These are phyloP conservation scores for Dimocarpus longan DNA, from an alignment of 345 rosid species.

Conservation along the genomic window DNA sequence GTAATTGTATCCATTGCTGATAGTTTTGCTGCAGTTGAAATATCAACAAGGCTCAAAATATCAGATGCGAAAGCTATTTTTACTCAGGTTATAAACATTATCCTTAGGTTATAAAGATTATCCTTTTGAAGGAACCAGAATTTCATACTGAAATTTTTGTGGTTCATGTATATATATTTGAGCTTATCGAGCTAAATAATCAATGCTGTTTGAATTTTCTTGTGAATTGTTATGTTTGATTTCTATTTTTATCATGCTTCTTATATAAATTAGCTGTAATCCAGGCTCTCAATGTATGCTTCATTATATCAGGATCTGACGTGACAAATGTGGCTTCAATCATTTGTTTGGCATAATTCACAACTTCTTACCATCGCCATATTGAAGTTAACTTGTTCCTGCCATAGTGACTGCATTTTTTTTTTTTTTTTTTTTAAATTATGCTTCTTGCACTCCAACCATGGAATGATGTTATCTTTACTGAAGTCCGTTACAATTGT, in stretches of 20 bases:
- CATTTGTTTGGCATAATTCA: not conserved
- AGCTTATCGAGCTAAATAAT: not conserved
- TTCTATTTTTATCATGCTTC: not conserved
- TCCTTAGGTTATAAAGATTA: constrained; percentile 44
- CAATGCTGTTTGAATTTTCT: not conserved
- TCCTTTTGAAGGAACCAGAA: not conserved
- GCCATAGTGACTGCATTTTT: not conserved
- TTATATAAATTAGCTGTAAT: not conserved
- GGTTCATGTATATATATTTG: not conserved
- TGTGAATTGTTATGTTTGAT: constrained; percentile 2
- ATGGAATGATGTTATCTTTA: not conserved
- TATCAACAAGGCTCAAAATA: constrained; percentile 84
- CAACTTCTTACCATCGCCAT: not conserved
- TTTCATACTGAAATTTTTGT: not conserved
- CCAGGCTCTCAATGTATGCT: not conserved
- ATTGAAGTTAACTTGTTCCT: not conserved
- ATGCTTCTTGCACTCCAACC: not conserved
- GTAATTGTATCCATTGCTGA: constrained; percentile 96
- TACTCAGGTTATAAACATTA: constrained; percentile 64
- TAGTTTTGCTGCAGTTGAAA: constrained; percentile 85
- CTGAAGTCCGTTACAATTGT: not conserved
- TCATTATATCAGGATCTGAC: not conserved
- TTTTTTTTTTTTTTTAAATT: not conserved
- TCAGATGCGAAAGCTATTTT: constrained; percentile 87
- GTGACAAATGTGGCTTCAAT: not conserved